Evolutionary conservation across 1,139 yeast species (phyloP).

Genomic region (Debaryomyces fabryi): DNA sequence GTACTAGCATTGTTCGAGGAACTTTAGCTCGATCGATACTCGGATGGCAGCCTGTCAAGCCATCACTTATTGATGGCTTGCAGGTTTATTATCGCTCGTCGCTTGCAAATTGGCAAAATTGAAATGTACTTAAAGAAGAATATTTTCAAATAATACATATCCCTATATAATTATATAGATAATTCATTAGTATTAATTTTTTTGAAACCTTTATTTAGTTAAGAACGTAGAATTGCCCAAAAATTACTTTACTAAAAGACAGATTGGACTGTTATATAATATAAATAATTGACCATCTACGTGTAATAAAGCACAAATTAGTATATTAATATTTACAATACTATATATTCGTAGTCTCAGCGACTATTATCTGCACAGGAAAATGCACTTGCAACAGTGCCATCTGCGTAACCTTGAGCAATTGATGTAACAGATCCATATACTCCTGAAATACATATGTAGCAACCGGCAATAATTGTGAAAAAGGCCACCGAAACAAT

Average conservation of each 20-base stretch:
- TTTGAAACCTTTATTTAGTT: too few species aligned
- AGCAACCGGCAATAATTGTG: conserved; percentile 8
- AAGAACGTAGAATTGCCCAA: too few species aligned
- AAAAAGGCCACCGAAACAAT: not conserved
- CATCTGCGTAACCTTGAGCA: conserved; percentile 11
- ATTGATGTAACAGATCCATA: conserved; percentile 15
- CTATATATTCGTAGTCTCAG: not conserved
- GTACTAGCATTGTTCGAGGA: conserved; percentile 7
- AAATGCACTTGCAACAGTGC: conserved; percentile 12
- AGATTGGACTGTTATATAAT: too few species aligned
- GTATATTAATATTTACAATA: too few species aligned
- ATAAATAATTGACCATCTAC: too few species aligned
- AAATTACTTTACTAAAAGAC: too few species aligned
- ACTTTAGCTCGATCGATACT: conserved; percentile 7
- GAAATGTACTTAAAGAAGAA: not conserved
- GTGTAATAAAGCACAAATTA: too few species aligned
- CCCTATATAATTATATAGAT: too few species aligned
- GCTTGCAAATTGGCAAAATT: not conserved
- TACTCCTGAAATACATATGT: conserved; percentile 12
- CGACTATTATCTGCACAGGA: conserved; percentile 14
- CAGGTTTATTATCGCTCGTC: conserved; percentile 1
- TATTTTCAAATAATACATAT: too few species aligned
- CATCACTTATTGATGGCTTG: conserved; percentile 10
- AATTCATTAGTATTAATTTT: too few species aligned
- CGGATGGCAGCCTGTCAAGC: conserved; percentile 9